Percentiles rank a stretch among this genome's conserved stretches.
phyloP scores from a whole-genome alignment of 345 rosid species.

The Salix brachista region DNA sequence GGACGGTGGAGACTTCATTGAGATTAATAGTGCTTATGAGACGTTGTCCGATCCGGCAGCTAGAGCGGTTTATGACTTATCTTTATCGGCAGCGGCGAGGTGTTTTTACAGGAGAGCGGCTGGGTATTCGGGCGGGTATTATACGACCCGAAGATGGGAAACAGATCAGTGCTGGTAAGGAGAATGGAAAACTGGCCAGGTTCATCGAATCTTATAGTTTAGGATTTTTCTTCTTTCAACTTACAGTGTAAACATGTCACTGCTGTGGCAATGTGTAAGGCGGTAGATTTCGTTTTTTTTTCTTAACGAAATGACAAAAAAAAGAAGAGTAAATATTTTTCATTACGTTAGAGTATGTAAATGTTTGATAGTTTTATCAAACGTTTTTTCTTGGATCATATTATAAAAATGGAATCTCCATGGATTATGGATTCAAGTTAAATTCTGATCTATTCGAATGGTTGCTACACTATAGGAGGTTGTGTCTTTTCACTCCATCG shows the following conservation, averaged over 20 bases:
- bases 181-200: background rate
- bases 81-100: constrained; percentile 30
- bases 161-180: constrained; percentile 90
- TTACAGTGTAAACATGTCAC: background rate
- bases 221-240: background rate
- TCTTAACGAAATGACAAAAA: background rate
- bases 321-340: background rate
- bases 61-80: constrained; percentile 63
- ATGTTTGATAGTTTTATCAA: no score
- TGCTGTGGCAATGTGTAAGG: background rate
- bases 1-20: constrained; percentile 58
- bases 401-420: no score
- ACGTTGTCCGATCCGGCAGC: constrained; percentile 71
- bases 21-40: constrained; percentile 67
- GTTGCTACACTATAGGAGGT: no score
- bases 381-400: no score
- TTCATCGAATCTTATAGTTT: background rate
- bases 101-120: constrained; percentile 4
- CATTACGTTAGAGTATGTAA: no score
- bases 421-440: no score
- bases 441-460: no score
- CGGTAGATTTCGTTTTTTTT: background rate
- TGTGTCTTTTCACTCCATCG: no score
- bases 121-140: constrained; percentile 12
- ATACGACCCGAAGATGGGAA: constrained; percentile 68